Evolutionary conservation across 306 rosid genomes (phyloP).

Genomic region (Heteromeles arbutifolia): DNA sequence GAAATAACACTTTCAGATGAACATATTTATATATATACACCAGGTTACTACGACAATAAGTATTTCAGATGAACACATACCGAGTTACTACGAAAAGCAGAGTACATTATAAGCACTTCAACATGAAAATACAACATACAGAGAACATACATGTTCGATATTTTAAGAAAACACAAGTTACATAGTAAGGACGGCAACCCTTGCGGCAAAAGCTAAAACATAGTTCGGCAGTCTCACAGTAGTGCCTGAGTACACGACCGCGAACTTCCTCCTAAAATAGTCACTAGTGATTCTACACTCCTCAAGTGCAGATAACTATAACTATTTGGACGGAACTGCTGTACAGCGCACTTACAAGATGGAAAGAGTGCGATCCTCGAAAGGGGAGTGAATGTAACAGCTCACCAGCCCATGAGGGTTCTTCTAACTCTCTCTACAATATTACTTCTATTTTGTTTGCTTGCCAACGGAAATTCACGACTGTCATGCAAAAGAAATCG

Average conservation of each 20-base stretch:
- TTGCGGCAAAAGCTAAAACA: neutral
- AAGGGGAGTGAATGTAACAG: slow-evolving; percentile 6
- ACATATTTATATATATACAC: neutral
- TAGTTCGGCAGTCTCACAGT: slow-evolving; percentile 1
- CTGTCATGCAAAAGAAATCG: slow-evolving; percentile 71
- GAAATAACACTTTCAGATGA: neutral
- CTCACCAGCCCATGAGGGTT: slow-evolving; percentile 82
- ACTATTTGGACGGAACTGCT: neutral
- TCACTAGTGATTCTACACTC: neutral
- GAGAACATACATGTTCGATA: neutral
- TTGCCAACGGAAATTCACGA: slow-evolving; percentile 47
- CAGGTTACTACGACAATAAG: neutral
- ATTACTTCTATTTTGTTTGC: slow-evolving; percentile 53
- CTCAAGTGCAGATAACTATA: neutral
- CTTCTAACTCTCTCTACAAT: slow-evolving; percentile 70
- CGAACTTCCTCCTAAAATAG: neutral
- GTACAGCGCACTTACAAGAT: neutral
- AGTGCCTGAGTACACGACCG: neutral
- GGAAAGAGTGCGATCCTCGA: slow-evolving; percentile 1
- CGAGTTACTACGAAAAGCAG: neutral
- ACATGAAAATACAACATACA: neutral
- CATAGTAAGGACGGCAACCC: neutral
- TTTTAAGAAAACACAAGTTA: neutral
- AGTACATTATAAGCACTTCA: neutral
- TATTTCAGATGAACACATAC: neutral